Conservation (phyloP, 2,329 filamentous ascomycete species). For the Purpureocillium lavendulum region DNA sequence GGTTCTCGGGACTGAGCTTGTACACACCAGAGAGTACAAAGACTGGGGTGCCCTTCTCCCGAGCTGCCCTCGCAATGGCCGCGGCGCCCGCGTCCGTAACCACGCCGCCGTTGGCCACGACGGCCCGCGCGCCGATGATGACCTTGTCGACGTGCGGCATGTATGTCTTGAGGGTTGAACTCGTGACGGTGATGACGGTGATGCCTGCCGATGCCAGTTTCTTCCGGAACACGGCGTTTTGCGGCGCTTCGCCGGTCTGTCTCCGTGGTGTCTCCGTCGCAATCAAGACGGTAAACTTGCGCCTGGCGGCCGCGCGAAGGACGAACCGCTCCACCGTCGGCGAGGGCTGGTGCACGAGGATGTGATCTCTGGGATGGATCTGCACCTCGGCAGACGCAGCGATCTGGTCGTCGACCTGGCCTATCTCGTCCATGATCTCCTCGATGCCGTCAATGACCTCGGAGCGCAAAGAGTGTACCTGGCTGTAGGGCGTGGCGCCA, state of each 20-base stretch:
- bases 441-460: conserved; percentile 92
- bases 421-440: conserved; percentile 92
- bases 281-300: conserved; percentile 86
- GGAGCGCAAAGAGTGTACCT: conserved; percentile 65
- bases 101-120: conserved; percentile 81
- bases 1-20: conserved; percentile 85
- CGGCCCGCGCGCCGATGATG: conserved; percentile 77
- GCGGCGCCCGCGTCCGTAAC: conserved; percentile 78
- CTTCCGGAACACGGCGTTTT: conserved; percentile 58
- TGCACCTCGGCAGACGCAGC: conserved; percentile 81
- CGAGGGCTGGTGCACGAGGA: conserved; percentile 82
- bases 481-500: conserved; percentile 30
- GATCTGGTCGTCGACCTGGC: conserved; percentile 88
- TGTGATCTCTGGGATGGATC: conserved; percentile 87
- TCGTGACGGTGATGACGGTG: conserved; percentile 74
- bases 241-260: conserved; percentile 23
- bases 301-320: conserved; percentile 75
- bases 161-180: conserved; percentile 80
- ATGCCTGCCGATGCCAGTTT: conserved; percentile 71
- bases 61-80: conserved; percentile 76
- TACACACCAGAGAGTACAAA: conserved; percentile 87
- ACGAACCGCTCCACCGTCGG: conserved; percentile 85
- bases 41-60: conserved; percentile 73
- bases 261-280: conserved; percentile 52
- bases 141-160: conserved; percentile 97